A percentile compares a stretch with the other conserved stretches of the same genome.
Conservation (phyloP, 2,329 filamentous ascomycete genomes). For the Xylaria sp. region DNA sequence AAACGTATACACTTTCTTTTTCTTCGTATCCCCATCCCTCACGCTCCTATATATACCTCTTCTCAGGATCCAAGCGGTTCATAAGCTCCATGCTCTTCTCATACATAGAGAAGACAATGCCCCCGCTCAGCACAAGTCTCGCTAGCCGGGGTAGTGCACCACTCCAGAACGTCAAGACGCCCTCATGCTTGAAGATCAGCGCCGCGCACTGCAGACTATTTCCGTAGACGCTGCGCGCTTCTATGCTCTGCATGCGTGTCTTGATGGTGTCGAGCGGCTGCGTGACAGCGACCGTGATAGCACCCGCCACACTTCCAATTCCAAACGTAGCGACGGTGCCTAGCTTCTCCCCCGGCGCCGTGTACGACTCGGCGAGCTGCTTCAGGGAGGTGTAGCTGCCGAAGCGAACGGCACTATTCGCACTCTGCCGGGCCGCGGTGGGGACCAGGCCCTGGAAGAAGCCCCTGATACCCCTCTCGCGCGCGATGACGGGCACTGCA, state of each 20-base stretch:
- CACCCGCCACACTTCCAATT: slow-evolving; percentile 86
- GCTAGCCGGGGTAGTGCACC: slow-evolving; percentile 88
- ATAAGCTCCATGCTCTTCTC: slow-evolving; percentile 96
- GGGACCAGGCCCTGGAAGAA: slow-evolving; percentile 98
- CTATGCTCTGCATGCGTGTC: slow-evolving; percentile 97
- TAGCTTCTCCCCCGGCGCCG: slow-evolving; percentile 93
- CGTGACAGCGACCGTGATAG: slow-evolving; percentile 87
- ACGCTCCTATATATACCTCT: slow-evolving; percentile 77
- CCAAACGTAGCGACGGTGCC: slow-evolving; percentile 88
- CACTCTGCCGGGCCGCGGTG: slow-evolving; percentile 92
- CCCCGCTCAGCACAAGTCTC: slow-evolving; percentile 87
- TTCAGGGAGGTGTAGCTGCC: slow-evolving; percentile 89
- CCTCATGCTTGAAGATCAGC: slow-evolving; percentile 88
- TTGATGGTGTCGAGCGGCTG: slow-evolving; percentile 91
- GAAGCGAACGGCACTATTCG: slow-evolving; percentile 93
- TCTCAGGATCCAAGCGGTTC: slow-evolving; percentile 81
- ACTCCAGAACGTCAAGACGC: slow-evolving; percentile 90
- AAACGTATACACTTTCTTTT: slow-evolving; percentile 22
- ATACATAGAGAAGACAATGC: slow-evolving; percentile 98
- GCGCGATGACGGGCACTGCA: slow-evolving; percentile 85
- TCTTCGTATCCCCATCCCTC: slow-evolving; percentile 36
- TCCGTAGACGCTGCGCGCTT: slow-evolving; percentile 81
- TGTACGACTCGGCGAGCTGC: slow-evolving; percentile 91
- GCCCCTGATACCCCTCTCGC: slow-evolving; percentile 86
- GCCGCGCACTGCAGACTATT: slow-evolving; percentile 87